A percentile compares a stretch with the other conserved stretches of the same genome.
These are phyloP conservation scores for Gossypium herbaceum DNA, from an alignment of 345 rosid species.

Conservation along the genomic window DNA sequence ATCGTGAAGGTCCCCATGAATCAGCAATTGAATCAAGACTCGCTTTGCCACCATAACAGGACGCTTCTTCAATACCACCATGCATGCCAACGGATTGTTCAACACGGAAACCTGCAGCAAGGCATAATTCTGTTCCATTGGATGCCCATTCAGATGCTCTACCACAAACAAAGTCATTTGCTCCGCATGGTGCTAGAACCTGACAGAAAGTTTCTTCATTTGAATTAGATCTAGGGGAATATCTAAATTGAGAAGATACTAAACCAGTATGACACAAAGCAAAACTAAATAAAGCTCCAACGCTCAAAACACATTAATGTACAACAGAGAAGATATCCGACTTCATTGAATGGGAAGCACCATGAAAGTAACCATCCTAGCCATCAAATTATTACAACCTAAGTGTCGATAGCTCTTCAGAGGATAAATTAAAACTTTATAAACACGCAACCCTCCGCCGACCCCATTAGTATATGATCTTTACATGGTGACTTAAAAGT, in stretches of 20 bases:
- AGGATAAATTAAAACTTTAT: not conserved
- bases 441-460: not conserved
- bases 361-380: not conserved
- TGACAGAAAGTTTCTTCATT: slow-evolving; percentile 28
- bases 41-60: slow-evolving; percentile 79
- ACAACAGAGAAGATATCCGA: slow-evolving; percentile 2
- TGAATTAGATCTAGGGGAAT: slow-evolving; percentile 15
- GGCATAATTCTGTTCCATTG: slow-evolving; percentile 85
- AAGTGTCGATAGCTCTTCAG: not conserved
- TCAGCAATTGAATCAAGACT: slow-evolving; percentile 76
- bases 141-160: slow-evolving; percentile 74
- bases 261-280: not conserved
- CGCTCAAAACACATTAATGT: not conserved
- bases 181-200: slow-evolving; percentile 82
- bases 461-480: too few species aligned
- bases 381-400: not conserved
- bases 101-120: slow-evolving; percentile 75
- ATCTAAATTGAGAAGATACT: not conserved
- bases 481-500: not conserved
- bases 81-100: slow-evolving; percentile 25
- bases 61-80: slow-evolving; percentile 34
- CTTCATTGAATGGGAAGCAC: slow-evolving; percentile 11
- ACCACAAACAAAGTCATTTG: slow-evolving; percentile 70
- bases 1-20: slow-evolving; percentile 52
- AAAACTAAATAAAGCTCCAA: not conserved